phyloP scores from a whole-genome alignment of 148 eudicot species.

The Cornus florida region DNA sequence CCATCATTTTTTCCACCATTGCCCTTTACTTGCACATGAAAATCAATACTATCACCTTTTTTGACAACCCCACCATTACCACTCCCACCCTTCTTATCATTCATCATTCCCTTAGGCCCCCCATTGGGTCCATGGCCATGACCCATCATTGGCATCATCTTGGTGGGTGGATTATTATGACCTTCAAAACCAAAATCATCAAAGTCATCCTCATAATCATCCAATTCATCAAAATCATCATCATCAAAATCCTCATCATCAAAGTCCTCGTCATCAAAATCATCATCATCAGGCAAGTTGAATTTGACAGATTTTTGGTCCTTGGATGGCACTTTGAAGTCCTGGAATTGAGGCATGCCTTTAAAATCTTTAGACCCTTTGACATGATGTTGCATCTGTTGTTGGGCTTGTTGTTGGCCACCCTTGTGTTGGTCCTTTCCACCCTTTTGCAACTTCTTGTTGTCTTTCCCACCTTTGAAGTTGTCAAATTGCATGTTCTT shows the following conservation, averaged over 20 bases:
- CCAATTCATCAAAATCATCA: conserved; percentile 34
- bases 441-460: conserved; percentile 36
- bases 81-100: conserved; percentile 28
- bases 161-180: conserved; percentile 28
- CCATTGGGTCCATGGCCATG: conserved; percentile 35
- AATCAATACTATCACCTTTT: conserved; percentile 33
- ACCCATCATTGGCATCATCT: conserved; percentile 30
- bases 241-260: conserved; percentile 49
- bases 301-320: conserved; percentile 68
- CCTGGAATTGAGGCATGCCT: conserved; percentile 9
- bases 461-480: conserved; percentile 37
- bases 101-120: conserved; percentile 28
- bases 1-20: conserved; percentile 22
- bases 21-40: conserved; percentile 31
- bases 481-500: conserved; percentile 52
- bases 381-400: conserved; percentile 37
- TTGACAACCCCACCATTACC: conserved; percentile 39
- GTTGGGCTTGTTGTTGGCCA: conserved; percentile 35
- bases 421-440: conserved; percentile 35
- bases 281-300: conserved; percentile 51
- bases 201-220: conserved; percentile 38
- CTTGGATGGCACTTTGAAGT: conserved; percentile 38
- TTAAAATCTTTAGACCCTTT: conserved; percentile 42
- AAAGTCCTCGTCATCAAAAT: conserved; percentile 41
- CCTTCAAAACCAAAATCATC: conserved; percentile 38